A percentile compares a stretch with the other conserved stretches of the same genome.
phyloP scores from a whole-genome alignment of 768 basidiomycete genomes.

The Mycena latifolia region DNA sequence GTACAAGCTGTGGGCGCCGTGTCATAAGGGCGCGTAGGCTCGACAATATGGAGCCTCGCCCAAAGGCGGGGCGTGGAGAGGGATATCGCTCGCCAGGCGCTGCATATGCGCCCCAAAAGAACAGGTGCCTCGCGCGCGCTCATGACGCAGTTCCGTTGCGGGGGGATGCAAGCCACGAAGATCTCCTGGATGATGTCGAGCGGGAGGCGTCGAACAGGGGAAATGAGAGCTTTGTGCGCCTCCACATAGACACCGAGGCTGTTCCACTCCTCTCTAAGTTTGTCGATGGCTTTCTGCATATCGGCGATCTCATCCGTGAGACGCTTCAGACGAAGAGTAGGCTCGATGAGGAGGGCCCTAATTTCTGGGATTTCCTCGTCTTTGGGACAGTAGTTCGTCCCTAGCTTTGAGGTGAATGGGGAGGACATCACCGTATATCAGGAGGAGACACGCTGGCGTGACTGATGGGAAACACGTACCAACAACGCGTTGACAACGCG shows the following conservation, averaged over 20 bases:
- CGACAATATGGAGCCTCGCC: constrained; percentile 25
- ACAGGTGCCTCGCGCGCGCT: constrained; percentile 38
- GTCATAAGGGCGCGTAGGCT: not conserved
- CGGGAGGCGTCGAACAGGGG: constrained; percentile 41
- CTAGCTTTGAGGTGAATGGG: constrained; percentile 9
- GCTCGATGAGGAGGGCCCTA: not conserved
- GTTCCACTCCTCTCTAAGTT: constrained; percentile 10
- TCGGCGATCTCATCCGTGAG: constrained; percentile 21
- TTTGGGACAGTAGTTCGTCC: constrained; percentile 16
- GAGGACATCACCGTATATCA: not conserved
- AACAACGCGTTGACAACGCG: too few species aligned
- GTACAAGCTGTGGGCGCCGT: too few species aligned
- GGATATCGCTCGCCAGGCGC: constrained; percentile 39
- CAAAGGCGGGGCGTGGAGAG: constrained; percentile 41
- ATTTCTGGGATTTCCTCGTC: constrained; percentile 8
- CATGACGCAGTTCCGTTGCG: constrained; percentile 32
- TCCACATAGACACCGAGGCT: constrained; percentile 21
- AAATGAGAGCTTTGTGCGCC: constrained; percentile 39
- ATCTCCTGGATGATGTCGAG: constrained; percentile 41
- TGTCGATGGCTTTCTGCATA: constrained; percentile 16
- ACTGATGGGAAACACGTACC: too few species aligned
- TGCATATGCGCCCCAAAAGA: constrained; percentile 42
- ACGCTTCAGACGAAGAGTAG: not conserved
- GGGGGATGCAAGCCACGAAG: constrained; percentile 43
- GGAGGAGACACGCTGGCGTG: too few species aligned